A percentile compares a stretch with the other conserved stretches of the same genome.
These are phyloP conservation scores for Rachicladosporium sp. DNA, from an alignment of 2,329 filamentous ascomycete species.

Conservation along the genomic window DNA sequence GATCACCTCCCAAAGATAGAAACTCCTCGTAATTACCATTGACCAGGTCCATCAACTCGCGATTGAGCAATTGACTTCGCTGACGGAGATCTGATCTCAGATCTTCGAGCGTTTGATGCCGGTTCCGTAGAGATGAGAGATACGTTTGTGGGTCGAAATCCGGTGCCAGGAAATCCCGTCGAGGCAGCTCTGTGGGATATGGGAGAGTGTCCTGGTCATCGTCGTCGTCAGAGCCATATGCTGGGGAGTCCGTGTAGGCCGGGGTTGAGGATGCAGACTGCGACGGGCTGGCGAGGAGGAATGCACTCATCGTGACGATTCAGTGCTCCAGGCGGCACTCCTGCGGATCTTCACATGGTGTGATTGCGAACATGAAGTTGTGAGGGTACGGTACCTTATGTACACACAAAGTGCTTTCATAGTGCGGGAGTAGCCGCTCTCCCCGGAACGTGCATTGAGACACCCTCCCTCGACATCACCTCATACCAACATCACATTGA, in stretches of 20 bases:
- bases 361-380: too few species aligned
- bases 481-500: too few species aligned
- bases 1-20: slow-evolving; percentile 64
- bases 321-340: too few species aligned
- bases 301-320: slow-evolving; percentile 31
- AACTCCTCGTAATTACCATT: slow-evolving; percentile 94
- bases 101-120: slow-evolving; percentile 93
- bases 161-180: slow-evolving; percentile 65
- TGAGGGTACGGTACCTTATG: too few species aligned
- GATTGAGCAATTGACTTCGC: slow-evolving; percentile 64
- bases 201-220: slow-evolving; percentile 58
- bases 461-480: too few species aligned
- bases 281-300: slow-evolving; percentile 29
- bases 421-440: too few species aligned
- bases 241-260: slow-evolving; percentile 36
- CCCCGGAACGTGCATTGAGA: too few species aligned
- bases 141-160: slow-evolving; percentile 72
- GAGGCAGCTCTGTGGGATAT: slow-evolving; percentile 74
- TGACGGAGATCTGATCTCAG: slow-evolving; percentile 75
- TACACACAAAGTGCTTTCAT: too few species aligned
- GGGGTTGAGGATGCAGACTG: slow-evolving; percentile 27
- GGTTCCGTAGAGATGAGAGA: slow-evolving; percentile 68
- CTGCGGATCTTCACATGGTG: too few species aligned
- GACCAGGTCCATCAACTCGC: slow-evolving; percentile 84
- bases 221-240: slow-evolving; percentile 33